Evolutionary conservation across 345 rosid species (phyloP).

Genomic region (Bruguiera sexangula): DNA sequence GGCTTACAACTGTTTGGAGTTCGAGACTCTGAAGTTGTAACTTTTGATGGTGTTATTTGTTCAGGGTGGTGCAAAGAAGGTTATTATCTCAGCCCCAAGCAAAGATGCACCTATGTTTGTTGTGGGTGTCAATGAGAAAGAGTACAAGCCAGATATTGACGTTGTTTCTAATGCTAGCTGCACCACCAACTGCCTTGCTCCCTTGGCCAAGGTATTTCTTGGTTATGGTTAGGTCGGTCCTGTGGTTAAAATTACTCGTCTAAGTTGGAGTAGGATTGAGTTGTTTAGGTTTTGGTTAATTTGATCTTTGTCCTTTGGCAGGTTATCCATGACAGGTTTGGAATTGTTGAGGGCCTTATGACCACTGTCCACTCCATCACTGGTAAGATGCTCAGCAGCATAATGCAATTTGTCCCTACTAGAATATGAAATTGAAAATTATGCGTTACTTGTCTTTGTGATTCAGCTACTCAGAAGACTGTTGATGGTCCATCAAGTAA

Average conservation of each 20-base stretch:
- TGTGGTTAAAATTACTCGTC: no score
- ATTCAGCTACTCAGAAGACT: slow-evolving; percentile 65
- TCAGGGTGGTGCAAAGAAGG: slow-evolving; percentile 97
- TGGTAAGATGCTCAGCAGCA: slow-evolving; percentile 30
- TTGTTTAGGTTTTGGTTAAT: neutral
- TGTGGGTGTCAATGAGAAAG: slow-evolving; percentile 80
- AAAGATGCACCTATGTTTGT: slow-evolving; percentile 97
- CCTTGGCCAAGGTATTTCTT: slow-evolving; percentile 69
- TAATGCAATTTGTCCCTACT: neutral
- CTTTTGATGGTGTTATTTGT: neutral
- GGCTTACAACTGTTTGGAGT: no score
- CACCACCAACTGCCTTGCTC: slow-evolving; percentile 95
- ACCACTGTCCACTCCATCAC: slow-evolving; percentile 83
- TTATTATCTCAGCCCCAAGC: slow-evolving; percentile 87
- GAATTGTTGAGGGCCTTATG: slow-evolving; percentile 84
- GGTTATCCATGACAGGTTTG: slow-evolving; percentile 71
- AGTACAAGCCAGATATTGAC: slow-evolving; percentile 69
- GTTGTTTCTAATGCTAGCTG: slow-evolving; percentile 90
- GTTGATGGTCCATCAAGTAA: slow-evolving; percentile 79
- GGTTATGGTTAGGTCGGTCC: neutral
- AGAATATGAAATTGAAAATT: neutral
- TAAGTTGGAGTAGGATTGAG: neutral
- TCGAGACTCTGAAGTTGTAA: neutral
- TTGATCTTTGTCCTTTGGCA: slow-evolving; percentile 11
- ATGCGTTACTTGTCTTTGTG: neutral